phyloP scores from a whole-genome alignment of 2,329 filamentous ascomycete genomes.

The Harringtonia aguacate region DNA sequence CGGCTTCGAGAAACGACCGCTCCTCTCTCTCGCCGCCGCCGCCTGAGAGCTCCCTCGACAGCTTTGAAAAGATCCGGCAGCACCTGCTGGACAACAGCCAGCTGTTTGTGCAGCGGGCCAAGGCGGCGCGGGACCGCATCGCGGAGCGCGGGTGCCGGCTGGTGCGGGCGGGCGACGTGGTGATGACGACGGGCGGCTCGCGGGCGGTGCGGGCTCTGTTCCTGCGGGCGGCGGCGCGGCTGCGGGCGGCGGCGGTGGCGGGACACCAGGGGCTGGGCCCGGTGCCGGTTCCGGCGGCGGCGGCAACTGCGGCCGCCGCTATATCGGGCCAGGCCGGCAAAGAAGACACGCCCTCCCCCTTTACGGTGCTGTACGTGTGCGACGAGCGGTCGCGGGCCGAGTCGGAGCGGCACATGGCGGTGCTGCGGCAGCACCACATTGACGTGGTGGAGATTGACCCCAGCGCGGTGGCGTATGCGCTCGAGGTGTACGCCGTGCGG shows the following conservation, averaged over 20 bases:
- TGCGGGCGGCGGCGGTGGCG: slow-evolving; percentile 30
- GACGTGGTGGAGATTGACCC: slow-evolving; percentile 74
- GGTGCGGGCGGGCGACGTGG: slow-evolving; percentile 64
- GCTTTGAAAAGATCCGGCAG: slow-evolving; percentile 73
- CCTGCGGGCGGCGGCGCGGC: slow-evolving; percentile 58
- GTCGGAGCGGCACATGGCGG: slow-evolving; percentile 58
- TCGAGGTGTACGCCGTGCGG: slow-evolving; percentile 56
- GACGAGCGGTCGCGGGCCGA: slow-evolving; percentile 43
- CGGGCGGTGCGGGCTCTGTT: slow-evolving; percentile 74
- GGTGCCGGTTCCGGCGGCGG: background rate
- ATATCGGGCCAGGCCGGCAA: too few relatives aligned
- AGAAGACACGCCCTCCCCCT: too few relatives aligned
- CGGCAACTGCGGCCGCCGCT: background rate
- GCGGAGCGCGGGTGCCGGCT: slow-evolving; percentile 70
- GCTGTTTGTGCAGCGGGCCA: slow-evolving; percentile 77
- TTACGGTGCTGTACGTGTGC: slow-evolving; percentile 74
- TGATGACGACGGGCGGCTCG: slow-evolving; percentile 86
- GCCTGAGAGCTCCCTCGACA: slow-evolving; percentile 25
- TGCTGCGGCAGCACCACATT: slow-evolving; percentile 63
- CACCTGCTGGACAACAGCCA: slow-evolving; percentile 80
- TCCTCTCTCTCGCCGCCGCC: slow-evolving; percentile 8
- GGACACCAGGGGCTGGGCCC: background rate
- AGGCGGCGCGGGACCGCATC: slow-evolving; percentile 74
- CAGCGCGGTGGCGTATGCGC: slow-evolving; percentile 66
- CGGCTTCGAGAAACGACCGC: too few relatives aligned